Evolutionary conservation across 2,329 filamentous ascomycete genomes (phyloP).

Genomic region (Bipolaris sorokiniana): DNA sequence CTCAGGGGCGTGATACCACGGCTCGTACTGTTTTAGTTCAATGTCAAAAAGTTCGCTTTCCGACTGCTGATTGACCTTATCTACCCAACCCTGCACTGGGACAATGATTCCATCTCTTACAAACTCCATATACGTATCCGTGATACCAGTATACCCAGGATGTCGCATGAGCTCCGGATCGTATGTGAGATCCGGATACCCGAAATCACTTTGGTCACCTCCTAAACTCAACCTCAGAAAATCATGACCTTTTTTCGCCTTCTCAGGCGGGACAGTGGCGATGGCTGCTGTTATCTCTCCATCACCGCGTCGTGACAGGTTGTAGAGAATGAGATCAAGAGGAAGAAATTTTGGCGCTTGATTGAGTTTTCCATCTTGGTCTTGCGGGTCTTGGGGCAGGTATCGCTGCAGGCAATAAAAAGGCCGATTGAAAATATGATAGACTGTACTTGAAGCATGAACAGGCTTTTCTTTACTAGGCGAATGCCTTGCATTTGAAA

Average conservation of each 20-base stretch:
- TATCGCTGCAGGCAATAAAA: slow-evolving; percentile 72
- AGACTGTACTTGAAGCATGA: slow-evolving; percentile 60
- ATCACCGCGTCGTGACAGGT: slow-evolving; percentile 66
- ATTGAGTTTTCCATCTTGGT: slow-evolving; percentile 43
- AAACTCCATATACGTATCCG: slow-evolving; percentile 75
- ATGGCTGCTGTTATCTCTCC: slow-evolving; percentile 66
- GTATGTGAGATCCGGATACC: slow-evolving; percentile 47
- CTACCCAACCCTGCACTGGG: slow-evolving; percentile 48
- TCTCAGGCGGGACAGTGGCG: slow-evolving; percentile 67
- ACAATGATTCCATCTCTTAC: slow-evolving; percentile 65
- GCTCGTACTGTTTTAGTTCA: slow-evolving; percentile 17
- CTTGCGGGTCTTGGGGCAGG: slow-evolving; percentile 44
- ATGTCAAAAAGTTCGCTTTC: slow-evolving; percentile 8
- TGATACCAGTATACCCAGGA: slow-evolving; percentile 72
- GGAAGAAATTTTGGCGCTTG: slow-evolving; percentile 68
- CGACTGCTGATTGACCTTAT: slow-evolving; percentile 23
- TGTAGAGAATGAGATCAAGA: slow-evolving; percentile 74
- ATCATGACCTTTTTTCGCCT: slow-evolving; percentile 61
- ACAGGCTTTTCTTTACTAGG: slow-evolving; percentile 45
- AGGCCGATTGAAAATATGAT: slow-evolving; percentile 72
- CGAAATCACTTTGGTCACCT: slow-evolving; percentile 52
- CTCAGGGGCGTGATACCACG: slow-evolving; percentile 18
- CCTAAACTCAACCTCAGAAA: slow-evolving; percentile 55
- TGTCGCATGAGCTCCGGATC: slow-evolving; percentile 52
- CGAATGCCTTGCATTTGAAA: slow-evolving; percentile 68